phyloP scores from a whole-genome alignment of 805 yeast genomes.

The Saccharomycopsis microspora region DNA sequence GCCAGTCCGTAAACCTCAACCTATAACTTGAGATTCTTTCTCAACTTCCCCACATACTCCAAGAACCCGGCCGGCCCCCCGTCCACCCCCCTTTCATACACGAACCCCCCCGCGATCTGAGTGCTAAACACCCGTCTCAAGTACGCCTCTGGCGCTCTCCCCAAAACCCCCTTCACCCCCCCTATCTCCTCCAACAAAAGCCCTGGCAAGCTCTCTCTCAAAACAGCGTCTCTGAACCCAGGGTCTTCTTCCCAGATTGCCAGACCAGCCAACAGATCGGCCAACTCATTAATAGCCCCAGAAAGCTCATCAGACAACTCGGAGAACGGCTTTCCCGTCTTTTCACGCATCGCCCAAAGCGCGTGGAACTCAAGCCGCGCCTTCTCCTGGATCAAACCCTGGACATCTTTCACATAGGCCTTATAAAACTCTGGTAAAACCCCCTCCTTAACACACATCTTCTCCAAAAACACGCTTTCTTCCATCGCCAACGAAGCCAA shows the following conservation, averaged over 20 bases:
- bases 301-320: conserved; percentile 78
- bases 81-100: conserved; percentile 69
- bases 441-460: conserved; percentile 59
- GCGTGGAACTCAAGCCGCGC: conserved; percentile 81
- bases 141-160: conserved; percentile 78
- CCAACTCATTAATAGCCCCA: conserved; percentile 69
- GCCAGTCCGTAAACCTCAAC: too few relatives aligned
- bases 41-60: conserved; percentile 51
- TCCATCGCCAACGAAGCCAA: conserved; percentile 87
- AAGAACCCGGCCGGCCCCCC: conserved; percentile 63
- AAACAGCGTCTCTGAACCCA: conserved; percentile 63
- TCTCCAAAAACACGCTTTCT: conserved; percentile 65
- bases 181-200: conserved; percentile 42
- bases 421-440: conserved; percentile 68
- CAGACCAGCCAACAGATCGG: conserved; percentile 74
- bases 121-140: conserved; percentile 83
- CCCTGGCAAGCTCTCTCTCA: conserved; percentile 68
- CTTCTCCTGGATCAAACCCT: conserved; percentile 58
- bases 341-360: conserved; percentile 65
- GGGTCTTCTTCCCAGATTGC: conserved; percentile 75
- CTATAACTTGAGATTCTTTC: conserved; percentile 25
- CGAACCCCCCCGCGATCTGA: conserved; percentile 73
- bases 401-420: conserved; percentile 78
- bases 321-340: conserved; percentile 51
- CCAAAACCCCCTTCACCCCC: conserved; percentile 46